Evolutionary conservation across 2,329 filamentous ascomycete species (phyloP).

Genomic region (Cercospora berteroae): DNA sequence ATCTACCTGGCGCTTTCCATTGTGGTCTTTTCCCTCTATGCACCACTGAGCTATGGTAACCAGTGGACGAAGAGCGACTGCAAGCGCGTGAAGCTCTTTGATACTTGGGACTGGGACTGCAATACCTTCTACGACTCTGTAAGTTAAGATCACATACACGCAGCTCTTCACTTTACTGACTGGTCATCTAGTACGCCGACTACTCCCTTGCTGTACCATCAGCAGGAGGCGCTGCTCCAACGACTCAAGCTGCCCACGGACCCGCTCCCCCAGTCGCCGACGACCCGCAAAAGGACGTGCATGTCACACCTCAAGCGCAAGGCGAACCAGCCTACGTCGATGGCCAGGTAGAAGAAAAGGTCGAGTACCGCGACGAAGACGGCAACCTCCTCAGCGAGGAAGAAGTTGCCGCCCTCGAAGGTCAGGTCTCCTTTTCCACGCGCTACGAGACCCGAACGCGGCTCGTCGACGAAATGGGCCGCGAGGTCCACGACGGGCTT

Average conservation of each 20-base stretch:
- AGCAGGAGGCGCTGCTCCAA: conserved; percentile 25
- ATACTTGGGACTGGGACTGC: conserved; percentile 96
- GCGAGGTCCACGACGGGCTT: conserved; percentile 62
- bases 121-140: conserved; percentile 86
- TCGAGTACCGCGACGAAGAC: conserved; percentile 93
- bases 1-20: conserved; percentile 72
- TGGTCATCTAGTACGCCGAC: conserved; percentile 34
- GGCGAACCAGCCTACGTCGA: conserved; percentile 27
- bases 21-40: conserved; percentile 76
- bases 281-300: conserved; percentile 38
- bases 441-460: conserved; percentile 93
- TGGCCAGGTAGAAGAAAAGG: conserved; percentile 63
- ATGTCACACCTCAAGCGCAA: conserved; percentile 37
- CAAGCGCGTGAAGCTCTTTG: conserved; percentile 79
- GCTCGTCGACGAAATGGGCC: conserved; percentile 74
- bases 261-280: conserved; percentile 39
- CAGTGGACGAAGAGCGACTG: conserved; percentile 89
- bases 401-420: conserved; percentile 78
- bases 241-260: conserved; percentile 33
- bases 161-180: background rate
- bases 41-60: conserved; percentile 89
- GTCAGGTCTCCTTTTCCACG: conserved; percentile 93
- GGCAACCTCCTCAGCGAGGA: conserved; percentile 84
- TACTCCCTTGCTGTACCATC: conserved; percentile 33
- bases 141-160: conserved; percentile 51